Evolutionary conservation across 768 basidiomycete species (phyloP).

Genomic region (Mycena floridula): DNA sequence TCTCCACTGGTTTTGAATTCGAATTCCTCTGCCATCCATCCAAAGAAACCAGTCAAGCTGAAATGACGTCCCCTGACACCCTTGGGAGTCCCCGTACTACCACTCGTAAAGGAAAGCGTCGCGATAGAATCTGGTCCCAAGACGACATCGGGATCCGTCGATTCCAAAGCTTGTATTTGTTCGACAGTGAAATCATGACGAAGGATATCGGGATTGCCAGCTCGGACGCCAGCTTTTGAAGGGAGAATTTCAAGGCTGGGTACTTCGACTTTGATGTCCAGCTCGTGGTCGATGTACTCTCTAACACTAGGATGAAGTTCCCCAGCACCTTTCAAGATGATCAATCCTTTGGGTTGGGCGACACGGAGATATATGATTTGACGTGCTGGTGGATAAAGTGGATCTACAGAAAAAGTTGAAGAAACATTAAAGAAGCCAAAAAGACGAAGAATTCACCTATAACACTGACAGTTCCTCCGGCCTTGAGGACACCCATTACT

Average conservation of each 20-base stretch:
- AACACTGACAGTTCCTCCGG: constrained; percentile 94
- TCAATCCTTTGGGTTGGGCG: constrained; percentile 83
- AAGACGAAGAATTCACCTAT: constrained; percentile 57
- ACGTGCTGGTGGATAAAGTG: constrained; percentile 90
- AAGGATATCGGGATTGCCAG: constrained; percentile 54
- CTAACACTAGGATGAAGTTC: constrained; percentile 74
- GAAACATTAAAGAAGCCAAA: background rate
- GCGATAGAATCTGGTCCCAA: constrained; percentile 96
- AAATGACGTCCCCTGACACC: constrained; percentile 96
- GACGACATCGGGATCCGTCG: constrained; percentile 71
- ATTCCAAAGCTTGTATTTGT: too few species aligned
- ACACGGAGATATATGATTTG: constrained; percentile 93
- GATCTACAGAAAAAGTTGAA: constrained; percentile 48
- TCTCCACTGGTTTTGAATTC: too few species aligned
- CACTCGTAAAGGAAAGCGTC: constrained; percentile 94
- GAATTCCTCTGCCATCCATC: constrained; percentile 95
- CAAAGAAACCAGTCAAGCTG: constrained; percentile 97
- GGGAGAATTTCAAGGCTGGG: constrained; percentile 77
- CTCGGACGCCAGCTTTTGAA: constrained; percentile 50
- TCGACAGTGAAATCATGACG: constrained; percentile 36
- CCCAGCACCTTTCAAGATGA: constrained; percentile 90
- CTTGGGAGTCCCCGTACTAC: constrained; percentile 96
- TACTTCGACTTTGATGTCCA: constrained; percentile 85
- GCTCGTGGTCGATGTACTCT: constrained; percentile 69
- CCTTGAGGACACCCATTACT: constrained; percentile 94